phyloP scores from a whole-genome alignment of 2,329 filamentous ascomycete species.

The Fusarium sp. region DNA sequence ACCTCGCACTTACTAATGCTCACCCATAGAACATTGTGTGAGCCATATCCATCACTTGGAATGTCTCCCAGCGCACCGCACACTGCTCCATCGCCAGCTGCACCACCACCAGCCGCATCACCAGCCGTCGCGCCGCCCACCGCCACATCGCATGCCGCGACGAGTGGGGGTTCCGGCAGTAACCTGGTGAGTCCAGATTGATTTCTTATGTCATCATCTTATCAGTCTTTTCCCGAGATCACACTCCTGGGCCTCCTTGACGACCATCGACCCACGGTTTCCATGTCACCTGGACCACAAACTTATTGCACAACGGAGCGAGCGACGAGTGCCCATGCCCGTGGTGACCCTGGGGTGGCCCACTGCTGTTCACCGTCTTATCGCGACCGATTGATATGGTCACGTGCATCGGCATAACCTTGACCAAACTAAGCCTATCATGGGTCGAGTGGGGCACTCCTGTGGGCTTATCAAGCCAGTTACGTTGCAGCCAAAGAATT shows the following conservation, averaged over 20 bases:
- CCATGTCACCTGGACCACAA: slow-evolving; percentile 9
- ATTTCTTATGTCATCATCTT: slow-evolving; percentile 22
- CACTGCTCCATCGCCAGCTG: slow-evolving; percentile 42
- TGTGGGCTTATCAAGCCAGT: slow-evolving; percentile 49
- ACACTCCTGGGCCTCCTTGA: slow-evolving; percentile 9
- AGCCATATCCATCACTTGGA: slow-evolving; percentile 34
- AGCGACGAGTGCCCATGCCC: slow-evolving; percentile 6
- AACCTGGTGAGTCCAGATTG: slow-evolving; percentile 51
- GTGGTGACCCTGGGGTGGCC: background rate
- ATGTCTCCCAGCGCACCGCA: slow-evolving; percentile 49
- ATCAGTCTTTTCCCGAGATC: slow-evolving; percentile 10
- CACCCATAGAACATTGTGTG: slow-evolving; percentile 27
- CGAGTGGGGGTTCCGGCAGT: slow-evolving; percentile 50
- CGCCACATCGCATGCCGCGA: slow-evolving; percentile 50
- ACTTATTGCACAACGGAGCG: background rate
- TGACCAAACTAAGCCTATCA: slow-evolving; percentile 33
- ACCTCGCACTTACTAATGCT: slow-evolving; percentile 31
- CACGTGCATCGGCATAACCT: slow-evolving; percentile 44
- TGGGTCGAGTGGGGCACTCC: slow-evolving; percentile 27
- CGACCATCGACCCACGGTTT: background rate
- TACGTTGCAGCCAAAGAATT: slow-evolving; percentile 46
- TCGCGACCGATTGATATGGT: slow-evolving; percentile 37
- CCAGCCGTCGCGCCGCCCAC: background rate
- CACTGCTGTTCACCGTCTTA: slow-evolving; percentile 29
- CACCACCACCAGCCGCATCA: background rate